These are phyloP conservation scores for Hypoxylon sp. DNA, from an alignment of 2,329 filamentous ascomycete species.

Conservation along the genomic window DNA sequence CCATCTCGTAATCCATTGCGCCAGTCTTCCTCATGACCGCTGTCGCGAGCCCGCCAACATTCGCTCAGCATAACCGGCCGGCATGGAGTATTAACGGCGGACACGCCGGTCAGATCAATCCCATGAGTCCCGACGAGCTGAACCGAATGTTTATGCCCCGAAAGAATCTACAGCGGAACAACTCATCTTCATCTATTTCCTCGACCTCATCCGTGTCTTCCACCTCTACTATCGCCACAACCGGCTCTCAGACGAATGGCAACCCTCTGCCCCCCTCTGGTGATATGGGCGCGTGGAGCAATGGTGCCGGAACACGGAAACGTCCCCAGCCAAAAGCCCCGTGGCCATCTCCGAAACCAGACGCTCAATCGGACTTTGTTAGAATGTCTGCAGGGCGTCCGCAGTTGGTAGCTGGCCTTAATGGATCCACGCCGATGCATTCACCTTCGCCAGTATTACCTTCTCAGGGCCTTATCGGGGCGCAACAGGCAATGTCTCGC, in stretches of 20 bases:
- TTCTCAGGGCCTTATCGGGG: constrained; percentile 57
- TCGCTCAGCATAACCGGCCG: constrained; percentile 74
- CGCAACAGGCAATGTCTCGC: constrained; percentile 69
- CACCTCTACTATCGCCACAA: constrained; percentile 74
- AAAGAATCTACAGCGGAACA: constrained; percentile 87
- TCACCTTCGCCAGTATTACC: constrained; percentile 57
- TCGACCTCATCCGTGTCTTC: constrained; percentile 73
- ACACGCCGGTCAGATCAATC: constrained; percentile 59
- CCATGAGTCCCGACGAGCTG: constrained; percentile 87
- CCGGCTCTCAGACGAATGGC: constrained; percentile 73
- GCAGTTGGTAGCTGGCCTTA: constrained; percentile 60
- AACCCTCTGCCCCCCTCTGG: constrained; percentile 63
- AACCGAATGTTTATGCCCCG: constrained; percentile 91
- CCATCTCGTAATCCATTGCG: constrained; percentile 42
- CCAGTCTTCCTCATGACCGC: constrained; percentile 72
- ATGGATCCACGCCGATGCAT: constrained; percentile 60
- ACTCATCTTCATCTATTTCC: constrained; percentile 90
- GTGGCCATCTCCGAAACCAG: constrained; percentile 66
- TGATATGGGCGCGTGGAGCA: constrained; percentile 68
- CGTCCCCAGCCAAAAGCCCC: constrained; percentile 65
- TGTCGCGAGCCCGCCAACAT: constrained; percentile 75
- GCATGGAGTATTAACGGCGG: constrained; percentile 73
- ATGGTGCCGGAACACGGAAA: constrained; percentile 64
- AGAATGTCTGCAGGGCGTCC: constrained; percentile 58
- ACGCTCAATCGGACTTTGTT: constrained; percentile 64